phyloP scores from a whole-genome alignment of 73 alveolate genomes.

The Paramecium sonneborni region DNA sequence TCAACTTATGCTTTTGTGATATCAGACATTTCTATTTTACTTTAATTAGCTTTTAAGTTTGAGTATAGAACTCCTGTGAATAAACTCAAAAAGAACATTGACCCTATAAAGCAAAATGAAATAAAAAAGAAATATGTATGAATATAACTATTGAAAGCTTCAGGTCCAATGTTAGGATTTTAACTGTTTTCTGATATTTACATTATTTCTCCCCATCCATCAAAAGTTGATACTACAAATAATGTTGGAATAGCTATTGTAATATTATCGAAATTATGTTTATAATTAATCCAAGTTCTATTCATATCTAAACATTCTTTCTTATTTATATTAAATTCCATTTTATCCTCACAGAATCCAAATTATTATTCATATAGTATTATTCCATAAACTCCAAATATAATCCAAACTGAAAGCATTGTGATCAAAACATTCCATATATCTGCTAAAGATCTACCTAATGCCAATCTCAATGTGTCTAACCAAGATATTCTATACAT shows the following conservation, averaged over 20 bases:
- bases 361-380: not conserved
- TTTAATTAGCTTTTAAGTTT: not conserved
- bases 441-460: not conserved
- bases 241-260: conserved; percentile 1
- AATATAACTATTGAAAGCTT: not conserved
- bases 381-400: conserved; percentile 43
- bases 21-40: not conserved
- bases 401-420: conserved; percentile 27
- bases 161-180: not conserved
- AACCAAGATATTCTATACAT: not conserved
- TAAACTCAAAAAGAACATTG: conserved; percentile 33
- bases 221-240: conserved; percentile 34
- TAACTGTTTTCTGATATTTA: not conserved
- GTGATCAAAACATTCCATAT: conserved; percentile 19
- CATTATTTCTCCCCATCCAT: conserved; percentile 47
- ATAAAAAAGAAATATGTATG: conserved; percentile 25
- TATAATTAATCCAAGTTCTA: conserved; percentile 2
- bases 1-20: not conserved
- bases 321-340: not conserved
- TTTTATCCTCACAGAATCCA: conserved; percentile 43
- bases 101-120: not conserved
- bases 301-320: not conserved
- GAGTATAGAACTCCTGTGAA: not conserved
- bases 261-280: conserved; percentile 37
- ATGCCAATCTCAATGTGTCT: not conserved